phyloP scores from a whole-genome alignment of 78 protist species.

The Chrysochromulina parva region DNA sequence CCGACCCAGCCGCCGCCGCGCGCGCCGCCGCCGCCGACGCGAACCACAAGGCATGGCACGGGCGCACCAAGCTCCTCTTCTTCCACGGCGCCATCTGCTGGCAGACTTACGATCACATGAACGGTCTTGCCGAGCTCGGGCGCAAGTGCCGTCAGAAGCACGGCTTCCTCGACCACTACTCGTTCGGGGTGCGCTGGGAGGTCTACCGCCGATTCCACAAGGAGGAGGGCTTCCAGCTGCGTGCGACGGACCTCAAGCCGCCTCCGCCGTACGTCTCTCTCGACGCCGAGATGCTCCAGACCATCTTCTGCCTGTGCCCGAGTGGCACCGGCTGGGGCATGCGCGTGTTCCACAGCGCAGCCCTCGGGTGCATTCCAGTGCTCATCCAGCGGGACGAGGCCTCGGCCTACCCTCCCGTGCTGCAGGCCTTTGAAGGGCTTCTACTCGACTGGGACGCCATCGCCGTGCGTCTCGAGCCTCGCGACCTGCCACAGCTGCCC shows the following conservation, averaged over 20 bases:
- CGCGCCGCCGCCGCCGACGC: not conserved
- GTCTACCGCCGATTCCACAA: not conserved
- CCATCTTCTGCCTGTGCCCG: slow-evolving; percentile 12
- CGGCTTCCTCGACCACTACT: not conserved
- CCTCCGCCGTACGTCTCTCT: not conserved
- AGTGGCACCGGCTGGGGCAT: slow-evolving; percentile 29
- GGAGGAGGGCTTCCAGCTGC: not conserved
- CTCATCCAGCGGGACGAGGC: not conserved
- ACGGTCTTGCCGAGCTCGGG: not conserved
- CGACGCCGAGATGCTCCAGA: not conserved
- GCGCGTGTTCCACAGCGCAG: not conserved
- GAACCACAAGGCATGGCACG: not conserved
- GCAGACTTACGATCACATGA: not conserved
- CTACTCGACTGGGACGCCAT: not conserved
- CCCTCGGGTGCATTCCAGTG: slow-evolving; percentile 13
- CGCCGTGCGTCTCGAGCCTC: not conserved
- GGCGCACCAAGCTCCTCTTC: not conserved
- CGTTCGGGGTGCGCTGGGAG: not conserved
- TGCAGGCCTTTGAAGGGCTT: slow-evolving; percentile 9
- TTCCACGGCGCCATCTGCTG: not conserved
- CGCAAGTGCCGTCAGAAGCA: not conserved
- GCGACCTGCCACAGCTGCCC: not conserved
- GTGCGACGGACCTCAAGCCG: not conserved
- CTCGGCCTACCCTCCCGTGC: not conserved
- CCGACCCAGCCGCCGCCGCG: not conserved